phyloP scores from a whole-genome alignment of 1,139 yeast genomes.

The Candida gigantensis region DNA sequence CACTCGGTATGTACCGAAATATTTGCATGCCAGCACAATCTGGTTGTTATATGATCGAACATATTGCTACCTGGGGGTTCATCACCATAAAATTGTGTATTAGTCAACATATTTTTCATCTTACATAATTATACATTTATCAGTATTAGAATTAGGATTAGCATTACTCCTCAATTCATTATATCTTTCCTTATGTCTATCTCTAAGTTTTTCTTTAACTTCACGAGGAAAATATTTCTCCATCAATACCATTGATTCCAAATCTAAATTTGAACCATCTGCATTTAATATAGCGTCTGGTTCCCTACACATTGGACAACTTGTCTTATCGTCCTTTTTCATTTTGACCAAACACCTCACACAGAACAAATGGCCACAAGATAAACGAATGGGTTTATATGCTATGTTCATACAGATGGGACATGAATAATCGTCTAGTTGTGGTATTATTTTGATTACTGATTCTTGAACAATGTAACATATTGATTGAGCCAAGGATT shows the following conservation, averaged over 20 bases:
- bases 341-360: slow-evolving; percentile 69
- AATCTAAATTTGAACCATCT: slow-evolving; percentile 60
- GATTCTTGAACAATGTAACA: slow-evolving; percentile 58
- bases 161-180: slow-evolving; percentile 24
- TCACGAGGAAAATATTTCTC: slow-evolving; percentile 66
- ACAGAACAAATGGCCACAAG: slow-evolving; percentile 69
- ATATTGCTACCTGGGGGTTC: no score
- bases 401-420: slow-evolving; percentile 73
- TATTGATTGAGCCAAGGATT: slow-evolving; percentile 55
- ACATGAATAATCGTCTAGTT: slow-evolving; percentile 71
- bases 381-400: slow-evolving; percentile 64
- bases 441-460: slow-evolving; percentile 62
- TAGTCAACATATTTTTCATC: not conserved
- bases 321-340: slow-evolving; percentile 55
- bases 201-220: slow-evolving; percentile 59
- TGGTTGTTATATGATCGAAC: no score
- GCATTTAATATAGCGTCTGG: slow-evolving; percentile 56
- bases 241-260: slow-evolving; percentile 53
- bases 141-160: slow-evolving; percentile 16
- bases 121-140: slow-evolving; percentile 30
- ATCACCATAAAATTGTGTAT: not conserved
- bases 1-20: no score
- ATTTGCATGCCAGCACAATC: no score
- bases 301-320: slow-evolving; percentile 68
- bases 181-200: slow-evolving; percentile 57